Percentiles rank a stretch among this genome's conserved stretches.
phyloP scores from a whole-genome alignment of 192 early-diverging fungal species.

The Umbelopsis isabellina region DNA sequence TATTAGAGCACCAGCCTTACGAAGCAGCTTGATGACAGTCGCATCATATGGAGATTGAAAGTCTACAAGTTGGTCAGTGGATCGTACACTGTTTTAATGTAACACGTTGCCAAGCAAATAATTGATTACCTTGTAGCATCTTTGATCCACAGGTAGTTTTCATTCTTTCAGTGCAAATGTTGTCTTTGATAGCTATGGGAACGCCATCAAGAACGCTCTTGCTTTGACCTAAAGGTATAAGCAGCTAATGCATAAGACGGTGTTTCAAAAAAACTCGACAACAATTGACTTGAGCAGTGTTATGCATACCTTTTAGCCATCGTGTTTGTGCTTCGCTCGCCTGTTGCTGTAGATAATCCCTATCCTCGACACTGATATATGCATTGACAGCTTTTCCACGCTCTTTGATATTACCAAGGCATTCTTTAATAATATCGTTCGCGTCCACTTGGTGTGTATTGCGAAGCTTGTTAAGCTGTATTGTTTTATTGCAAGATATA shows the following conservation, averaged over 20 bases:
- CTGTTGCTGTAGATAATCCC: slow-evolving; percentile 8
- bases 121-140: slow-evolving; percentile 57
- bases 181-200: slow-evolving; percentile 79
- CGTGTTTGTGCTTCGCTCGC: slow-evolving; percentile 32
- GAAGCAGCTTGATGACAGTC: slow-evolving; percentile 67
- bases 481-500: no score
- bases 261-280: neutral
- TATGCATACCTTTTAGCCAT: slow-evolving; percentile 35
- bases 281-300: neutral
- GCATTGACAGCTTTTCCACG: slow-evolving; percentile 9
- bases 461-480: slow-evolving; percentile 8
- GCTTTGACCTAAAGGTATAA: neutral
- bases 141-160: slow-evolving; percentile 79
- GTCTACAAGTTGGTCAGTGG: slow-evolving; percentile 39
- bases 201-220: slow-evolving; percentile 64
- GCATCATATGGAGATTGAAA: slow-evolving; percentile 74
- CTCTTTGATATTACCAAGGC: slow-evolving; percentile 6
- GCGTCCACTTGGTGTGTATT: slow-evolving; percentile 15
- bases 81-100: no score
- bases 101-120: no score
- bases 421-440: neutral
- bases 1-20: slow-evolving; percentile 64
- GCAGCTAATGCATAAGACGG: neutral
- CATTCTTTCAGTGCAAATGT: slow-evolving; percentile 66
- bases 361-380: slow-evolving; percentile 10